Percentiles rank a stretch among this genome's conserved stretches.
Evolutionary conservation across 371 early-diverging fungal genomes (phyloP).

Genomic region (Mucor circinelloides): DNA sequence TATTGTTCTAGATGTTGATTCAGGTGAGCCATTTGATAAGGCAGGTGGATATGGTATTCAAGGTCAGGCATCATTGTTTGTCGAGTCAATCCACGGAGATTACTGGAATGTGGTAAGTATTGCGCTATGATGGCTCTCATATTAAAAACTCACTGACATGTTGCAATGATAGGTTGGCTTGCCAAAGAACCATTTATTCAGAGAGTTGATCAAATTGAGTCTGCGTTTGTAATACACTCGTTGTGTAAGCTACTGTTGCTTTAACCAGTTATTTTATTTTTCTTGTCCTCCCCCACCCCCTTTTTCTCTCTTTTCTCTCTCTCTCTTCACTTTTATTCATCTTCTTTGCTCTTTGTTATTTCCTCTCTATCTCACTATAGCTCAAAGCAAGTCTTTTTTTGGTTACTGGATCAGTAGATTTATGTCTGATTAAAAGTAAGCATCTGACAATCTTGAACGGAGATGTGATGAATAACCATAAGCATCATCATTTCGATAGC

Average conservation of each 20-base stretch:
- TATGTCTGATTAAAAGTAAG: not conserved
- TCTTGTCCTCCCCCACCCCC: conserved; percentile 1
- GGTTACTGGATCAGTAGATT: not conserved
- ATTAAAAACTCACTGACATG: not conserved
- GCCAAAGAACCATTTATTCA: conserved; percentile 41
- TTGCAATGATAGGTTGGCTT: conserved; percentile 40
- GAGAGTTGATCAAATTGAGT: conserved; percentile 23
- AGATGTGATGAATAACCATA: too few species aligned
- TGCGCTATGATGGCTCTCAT: not conserved
- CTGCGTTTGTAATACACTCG: conserved; percentile 11
- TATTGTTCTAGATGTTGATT: conserved; percentile 35
- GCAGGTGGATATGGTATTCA: conserved; percentile 91
- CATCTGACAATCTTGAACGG: not conserved
- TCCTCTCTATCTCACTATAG: not conserved
- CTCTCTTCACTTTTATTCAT: not conserved
- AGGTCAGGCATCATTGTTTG: conserved; percentile 71
- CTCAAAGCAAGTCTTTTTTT: not conserved
- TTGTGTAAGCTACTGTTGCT: conserved; percentile 3
- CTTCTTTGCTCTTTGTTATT: conserved; percentile 6
- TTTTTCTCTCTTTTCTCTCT: not conserved
- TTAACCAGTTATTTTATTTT: not conserved
- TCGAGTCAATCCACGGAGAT: conserved; percentile 78
- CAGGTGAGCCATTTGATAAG: conserved; percentile 68
- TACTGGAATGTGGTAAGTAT: conserved; percentile 70
- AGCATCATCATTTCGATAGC: not conserved